These are phyloP conservation scores for Helenozyma baotianmanensis DNA, from an alignment of 805 yeast species.

Conservation along the genomic window DNA sequence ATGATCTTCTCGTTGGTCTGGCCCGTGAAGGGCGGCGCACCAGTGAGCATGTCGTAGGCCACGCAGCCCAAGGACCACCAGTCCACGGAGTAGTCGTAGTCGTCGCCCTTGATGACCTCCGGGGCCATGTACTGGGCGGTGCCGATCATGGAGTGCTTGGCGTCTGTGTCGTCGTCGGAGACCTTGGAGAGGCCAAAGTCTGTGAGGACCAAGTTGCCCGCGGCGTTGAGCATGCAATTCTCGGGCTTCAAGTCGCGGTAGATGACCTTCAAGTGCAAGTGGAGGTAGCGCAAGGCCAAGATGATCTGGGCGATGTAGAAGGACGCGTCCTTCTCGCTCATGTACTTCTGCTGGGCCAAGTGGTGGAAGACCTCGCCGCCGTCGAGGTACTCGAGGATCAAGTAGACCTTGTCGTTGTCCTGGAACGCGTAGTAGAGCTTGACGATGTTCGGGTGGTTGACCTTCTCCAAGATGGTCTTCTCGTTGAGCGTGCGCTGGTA, in stretches of 20 bases:
- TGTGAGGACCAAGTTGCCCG: slow-evolving; percentile 39
- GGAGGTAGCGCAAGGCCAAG: slow-evolving; percentile 16
- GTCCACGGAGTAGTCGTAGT: slow-evolving; percentile 76
- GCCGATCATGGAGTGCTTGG: slow-evolving; percentile 57
- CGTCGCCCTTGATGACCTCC: slow-evolving; percentile 72
- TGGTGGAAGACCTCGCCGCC: slow-evolving; percentile 84
- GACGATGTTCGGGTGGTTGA: slow-evolving; percentile 74
- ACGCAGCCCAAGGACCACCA: slow-evolving; percentile 94
- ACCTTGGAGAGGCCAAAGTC: slow-evolving; percentile 43
- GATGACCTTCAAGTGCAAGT: slow-evolving; percentile 31
- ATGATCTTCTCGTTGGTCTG: slow-evolving; percentile 69
- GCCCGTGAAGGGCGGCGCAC: slow-evolving; percentile 87
- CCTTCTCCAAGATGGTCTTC: slow-evolving; percentile 62
- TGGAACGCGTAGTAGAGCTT: slow-evolving; percentile 80
- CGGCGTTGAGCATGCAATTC: slow-evolving; percentile 40
- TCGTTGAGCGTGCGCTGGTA: slow-evolving; percentile 80
- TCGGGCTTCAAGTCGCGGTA: slow-evolving; percentile 44
- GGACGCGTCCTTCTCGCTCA: slow-evolving; percentile 16
- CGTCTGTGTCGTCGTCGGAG: slow-evolving; percentile 30
- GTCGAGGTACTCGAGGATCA: slow-evolving; percentile 74
- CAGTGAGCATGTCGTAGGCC: slow-evolving; percentile 73
- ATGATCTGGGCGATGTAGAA: slow-evolving; percentile 17
- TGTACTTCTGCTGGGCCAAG: slow-evolving; percentile 34
- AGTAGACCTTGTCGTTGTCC: slow-evolving; percentile 69
- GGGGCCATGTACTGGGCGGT: slow-evolving; percentile 90